Evolutionary conservation across 2,329 filamentous ascomycete species (phyloP).

Genomic region (Myriosclerotinia scirpicola): DNA sequence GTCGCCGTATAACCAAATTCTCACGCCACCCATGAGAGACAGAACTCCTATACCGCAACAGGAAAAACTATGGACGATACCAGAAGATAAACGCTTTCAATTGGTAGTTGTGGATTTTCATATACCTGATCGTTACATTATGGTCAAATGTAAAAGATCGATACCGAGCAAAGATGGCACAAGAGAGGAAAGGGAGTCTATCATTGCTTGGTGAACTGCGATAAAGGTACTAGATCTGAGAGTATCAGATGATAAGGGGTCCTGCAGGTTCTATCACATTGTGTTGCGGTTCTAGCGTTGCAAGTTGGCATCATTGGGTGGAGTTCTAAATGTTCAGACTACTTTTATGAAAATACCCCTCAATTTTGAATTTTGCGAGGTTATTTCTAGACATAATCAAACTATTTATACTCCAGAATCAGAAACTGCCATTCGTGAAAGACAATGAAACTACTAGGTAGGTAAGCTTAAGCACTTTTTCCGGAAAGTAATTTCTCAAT

Average conservation of each 20-base stretch:
- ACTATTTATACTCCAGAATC: background rate
- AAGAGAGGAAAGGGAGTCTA: conserved; percentile 33
- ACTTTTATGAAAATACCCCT: background rate
- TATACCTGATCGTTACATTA: conserved; percentile 36
- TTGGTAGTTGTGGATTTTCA: conserved; percentile 35
- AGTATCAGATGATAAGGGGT: background rate
- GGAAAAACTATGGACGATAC: conserved; percentile 28
- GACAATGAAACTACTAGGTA: background rate
- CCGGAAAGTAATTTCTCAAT: background rate
- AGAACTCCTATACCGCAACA: background rate
- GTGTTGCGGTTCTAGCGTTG: background rate
- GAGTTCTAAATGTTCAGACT: background rate
- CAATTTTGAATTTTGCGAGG: background rate
- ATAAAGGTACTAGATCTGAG: background rate
- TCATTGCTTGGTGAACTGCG: conserved; percentile 36
- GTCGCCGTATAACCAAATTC: conserved; percentile 6
- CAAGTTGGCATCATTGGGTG: background rate
- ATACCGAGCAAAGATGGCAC: conserved; percentile 31
- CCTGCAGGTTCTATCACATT: background rate
- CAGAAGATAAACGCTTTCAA: conserved; percentile 35
- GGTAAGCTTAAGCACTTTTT: background rate
- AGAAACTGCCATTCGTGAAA: background rate
- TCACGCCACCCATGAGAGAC: background rate
- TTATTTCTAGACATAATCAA: background rate
- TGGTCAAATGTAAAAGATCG: conserved; percentile 32